Evolutionary conservation across 192 early-diverging fungal species (phyloP).

Genomic region (Podila epicladia): DNA sequence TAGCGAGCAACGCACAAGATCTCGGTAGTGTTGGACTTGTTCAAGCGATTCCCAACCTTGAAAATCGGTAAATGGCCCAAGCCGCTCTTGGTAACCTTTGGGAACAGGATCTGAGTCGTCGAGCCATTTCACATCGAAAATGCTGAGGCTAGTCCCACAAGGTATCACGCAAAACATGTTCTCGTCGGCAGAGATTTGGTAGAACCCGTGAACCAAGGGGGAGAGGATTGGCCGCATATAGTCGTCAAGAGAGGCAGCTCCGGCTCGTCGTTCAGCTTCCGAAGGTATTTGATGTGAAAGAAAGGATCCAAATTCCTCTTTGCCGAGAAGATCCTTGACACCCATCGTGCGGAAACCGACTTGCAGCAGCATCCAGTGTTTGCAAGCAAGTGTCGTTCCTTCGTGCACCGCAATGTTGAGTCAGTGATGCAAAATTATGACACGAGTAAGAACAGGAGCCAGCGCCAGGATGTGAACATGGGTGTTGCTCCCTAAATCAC

Average conservation of each 20-base stretch:
- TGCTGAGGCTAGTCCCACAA: conserved; percentile 27
- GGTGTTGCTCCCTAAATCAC: too few species aligned
- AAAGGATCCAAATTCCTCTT: conserved; percentile 13
- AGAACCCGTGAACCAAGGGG: conserved; percentile 21
- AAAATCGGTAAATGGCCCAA: too few species aligned
- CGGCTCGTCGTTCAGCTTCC: background rate
- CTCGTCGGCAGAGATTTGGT: conserved; percentile 8
- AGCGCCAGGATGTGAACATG: too few species aligned
- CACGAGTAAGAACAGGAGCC: too few species aligned
- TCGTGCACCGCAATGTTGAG: too few species aligned
- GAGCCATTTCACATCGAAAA: conserved; percentile 24
- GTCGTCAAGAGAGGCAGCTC: conserved; percentile 7
- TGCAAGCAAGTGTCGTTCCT: too few species aligned
- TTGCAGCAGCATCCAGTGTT: too few species aligned
- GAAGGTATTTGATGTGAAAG: conserved; percentile 8
- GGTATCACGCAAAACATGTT: conserved; percentile 18
- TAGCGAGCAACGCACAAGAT: too few species aligned
- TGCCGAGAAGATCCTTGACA: background rate
- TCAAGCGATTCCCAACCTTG: too few species aligned
- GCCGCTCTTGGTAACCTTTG: conserved; percentile 31
- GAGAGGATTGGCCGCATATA: conserved; percentile 26
- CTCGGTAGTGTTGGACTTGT: too few species aligned
- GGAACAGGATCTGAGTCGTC: conserved; percentile 19
- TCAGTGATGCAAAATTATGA: too few species aligned
- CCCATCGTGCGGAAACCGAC: too few species aligned